These are phyloP conservation scores for Cardamine resedifolia DNA, from an alignment of 345 rosid species.

Conservation along the genomic window DNA sequence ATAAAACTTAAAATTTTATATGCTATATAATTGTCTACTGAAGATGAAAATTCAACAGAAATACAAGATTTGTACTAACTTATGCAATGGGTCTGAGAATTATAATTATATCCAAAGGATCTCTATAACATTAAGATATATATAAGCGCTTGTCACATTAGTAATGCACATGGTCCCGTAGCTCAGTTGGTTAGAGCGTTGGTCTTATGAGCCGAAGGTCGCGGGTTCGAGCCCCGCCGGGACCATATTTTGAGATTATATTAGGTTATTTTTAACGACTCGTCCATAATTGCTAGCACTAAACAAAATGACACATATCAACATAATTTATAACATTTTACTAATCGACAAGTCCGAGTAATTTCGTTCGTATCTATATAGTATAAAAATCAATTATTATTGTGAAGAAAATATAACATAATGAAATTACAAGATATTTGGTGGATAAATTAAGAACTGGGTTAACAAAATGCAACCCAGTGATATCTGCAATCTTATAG, in stretches of 20 bases:
- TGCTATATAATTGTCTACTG: not conserved
- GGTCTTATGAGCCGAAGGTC: slow-evolving; percentile 99
- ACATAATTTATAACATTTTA: not conserved
- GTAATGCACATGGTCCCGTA: slow-evolving; percentile 54
- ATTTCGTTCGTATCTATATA: not conserved
- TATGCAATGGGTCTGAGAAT: not conserved
- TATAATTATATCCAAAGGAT: not conserved
- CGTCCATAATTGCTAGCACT: not conserved
- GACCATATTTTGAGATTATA: slow-evolving; percentile 36
- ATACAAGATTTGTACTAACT: not conserved
- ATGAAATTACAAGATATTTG: slow-evolving; percentile 19
- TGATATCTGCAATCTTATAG: slow-evolving; percentile 11
- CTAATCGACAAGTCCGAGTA: not conserved
- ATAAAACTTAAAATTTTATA: too few species aligned
- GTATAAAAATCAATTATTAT: not conserved
- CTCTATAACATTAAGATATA: not conserved
- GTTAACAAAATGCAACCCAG: slow-evolving; percentile 13
- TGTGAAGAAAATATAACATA: slow-evolving; percentile 7
- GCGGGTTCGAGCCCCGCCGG: slow-evolving; percentile 97
- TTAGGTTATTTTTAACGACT: not conserved
- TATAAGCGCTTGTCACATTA: rapidly evolving
- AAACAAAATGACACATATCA: not conserved
- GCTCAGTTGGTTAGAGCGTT: slow-evolving; percentile 99
- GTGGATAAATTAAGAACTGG: slow-evolving; percentile 7
- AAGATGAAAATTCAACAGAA: not conserved